These are phyloP conservation scores for Alternaria sp. DNA, from an alignment of 2,329 filamentous ascomycete species.

Conservation along the genomic window DNA sequence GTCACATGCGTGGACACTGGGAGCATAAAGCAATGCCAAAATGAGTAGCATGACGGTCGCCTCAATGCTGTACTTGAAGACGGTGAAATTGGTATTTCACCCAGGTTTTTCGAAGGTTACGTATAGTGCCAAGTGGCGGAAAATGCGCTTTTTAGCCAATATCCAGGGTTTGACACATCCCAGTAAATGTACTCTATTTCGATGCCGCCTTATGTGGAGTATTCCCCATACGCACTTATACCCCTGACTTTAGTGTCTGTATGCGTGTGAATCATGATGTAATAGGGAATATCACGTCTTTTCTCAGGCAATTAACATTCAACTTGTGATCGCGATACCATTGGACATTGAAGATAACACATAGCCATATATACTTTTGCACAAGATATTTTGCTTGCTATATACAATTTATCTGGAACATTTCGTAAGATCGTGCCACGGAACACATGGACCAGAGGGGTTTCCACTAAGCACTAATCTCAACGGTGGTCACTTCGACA, in stretches of 20 bases:
- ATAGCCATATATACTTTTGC: neutral
- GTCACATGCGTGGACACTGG: slow-evolving; percentile 1
- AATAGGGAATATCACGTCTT: neutral
- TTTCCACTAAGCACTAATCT: slow-evolving; percentile 9
- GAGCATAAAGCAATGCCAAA: neutral
- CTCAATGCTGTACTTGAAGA: neutral
- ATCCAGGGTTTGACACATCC: neutral
- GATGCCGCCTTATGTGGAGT: neutral
- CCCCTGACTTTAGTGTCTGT: neutral
- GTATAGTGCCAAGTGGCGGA: neutral
- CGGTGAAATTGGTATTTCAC: neutral
- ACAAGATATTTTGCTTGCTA: neutral
- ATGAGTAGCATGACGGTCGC: neutral
- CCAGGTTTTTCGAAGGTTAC: neutral
- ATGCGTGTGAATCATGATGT: neutral
- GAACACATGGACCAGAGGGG: neutral
- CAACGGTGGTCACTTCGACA: slow-evolving; percentile 12
- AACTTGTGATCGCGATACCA: neutral
- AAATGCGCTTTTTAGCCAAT: slow-evolving; percentile 1
- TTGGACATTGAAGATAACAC: neutral
- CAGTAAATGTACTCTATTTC: neutral
- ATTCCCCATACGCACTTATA: neutral
- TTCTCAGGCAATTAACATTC: neutral
- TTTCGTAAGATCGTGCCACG: neutral
- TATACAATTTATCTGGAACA: neutral